Conservation (phyloP, 352 stramenopile genomes). For the Aphanomyces euteiches region DNA sequence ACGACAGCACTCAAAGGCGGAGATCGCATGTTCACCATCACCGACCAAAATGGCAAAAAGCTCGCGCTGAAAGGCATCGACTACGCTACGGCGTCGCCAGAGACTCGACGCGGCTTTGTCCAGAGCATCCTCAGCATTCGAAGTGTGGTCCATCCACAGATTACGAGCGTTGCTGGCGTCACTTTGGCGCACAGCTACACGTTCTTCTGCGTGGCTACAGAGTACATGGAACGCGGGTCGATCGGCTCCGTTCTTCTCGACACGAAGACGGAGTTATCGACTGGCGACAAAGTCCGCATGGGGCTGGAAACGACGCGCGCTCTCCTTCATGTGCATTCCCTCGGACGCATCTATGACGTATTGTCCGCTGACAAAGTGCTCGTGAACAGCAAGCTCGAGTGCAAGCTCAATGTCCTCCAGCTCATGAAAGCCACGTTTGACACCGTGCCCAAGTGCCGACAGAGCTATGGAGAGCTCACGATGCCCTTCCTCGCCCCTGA, state of each 20-base stretch:
- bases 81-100: conserved; percentile 1
- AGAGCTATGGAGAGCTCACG: not conserved
- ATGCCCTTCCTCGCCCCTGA: conserved; percentile 2
- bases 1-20: conserved; percentile 19
- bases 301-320: not conserved
- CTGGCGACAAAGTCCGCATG: not conserved
- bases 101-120: not conserved
- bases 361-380: conserved; percentile 14
- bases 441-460: not conserved
- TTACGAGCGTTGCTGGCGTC: conserved; percentile 22
- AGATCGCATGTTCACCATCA: conserved; percentile 2
- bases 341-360: not conserved
- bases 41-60: not conserved
- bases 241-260: conserved; percentile 27
- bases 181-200: conserved; percentile 13
- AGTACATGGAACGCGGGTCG: conserved; percentile 16
- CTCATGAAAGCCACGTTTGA: conserved; percentile 6
- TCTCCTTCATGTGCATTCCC: conserved; percentile 24
- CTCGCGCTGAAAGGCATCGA: conserved; percentile 24
- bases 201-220: conserved; percentile 10
- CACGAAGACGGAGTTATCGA: not conserved
- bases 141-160: not conserved
- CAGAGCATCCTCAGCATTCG: not conserved
- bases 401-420: conserved; percentile 25
- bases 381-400: conserved; percentile 8